A percentile compares a stretch with the other conserved stretches of the same genome.
Conservation (phyloP, 495 filamentous ascomycete species). For the Apodospora peruviana region DNA sequence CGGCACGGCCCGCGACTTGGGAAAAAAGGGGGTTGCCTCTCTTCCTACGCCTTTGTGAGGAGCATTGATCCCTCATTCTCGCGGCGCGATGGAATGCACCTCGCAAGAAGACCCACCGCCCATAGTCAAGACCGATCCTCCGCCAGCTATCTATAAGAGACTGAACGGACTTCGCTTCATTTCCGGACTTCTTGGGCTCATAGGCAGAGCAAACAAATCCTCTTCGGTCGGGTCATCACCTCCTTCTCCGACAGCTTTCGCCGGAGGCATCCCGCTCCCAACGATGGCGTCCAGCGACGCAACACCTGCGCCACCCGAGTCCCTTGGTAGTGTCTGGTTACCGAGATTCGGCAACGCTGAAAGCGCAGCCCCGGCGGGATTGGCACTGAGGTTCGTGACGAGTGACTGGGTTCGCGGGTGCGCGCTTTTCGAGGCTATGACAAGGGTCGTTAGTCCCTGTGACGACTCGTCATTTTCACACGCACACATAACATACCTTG, state of each 20-base stretch:
- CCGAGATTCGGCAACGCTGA: constrained; percentile 3
- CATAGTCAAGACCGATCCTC: not conserved
- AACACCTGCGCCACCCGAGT: constrained; percentile 19
- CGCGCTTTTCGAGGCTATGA: constrained; percentile 16
- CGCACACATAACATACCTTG: constrained; percentile 33
- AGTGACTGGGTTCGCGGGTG: constrained; percentile 9
- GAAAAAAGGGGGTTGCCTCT: no score
- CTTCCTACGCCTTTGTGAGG: no score
- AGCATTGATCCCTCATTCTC: no score
- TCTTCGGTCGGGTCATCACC: constrained; percentile 50
- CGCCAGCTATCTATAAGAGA: no score
- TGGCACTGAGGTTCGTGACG: constrained; percentile 2
- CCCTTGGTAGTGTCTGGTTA: constrained; percentile 2
- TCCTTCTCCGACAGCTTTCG: constrained; percentile 18
- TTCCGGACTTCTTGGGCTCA: constrained; percentile 75
- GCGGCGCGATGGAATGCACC: no score
- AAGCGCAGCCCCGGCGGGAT: not conserved
- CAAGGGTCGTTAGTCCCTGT: not conserved
- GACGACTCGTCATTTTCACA: not conserved
- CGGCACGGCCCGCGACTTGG: no score
- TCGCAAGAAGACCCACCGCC: not conserved
- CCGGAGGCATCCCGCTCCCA: constrained; percentile 25
- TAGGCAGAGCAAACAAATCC: constrained; percentile 71
- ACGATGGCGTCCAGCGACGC: constrained; percentile 44
- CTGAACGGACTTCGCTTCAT: constrained; percentile 70